phyloP scores from a whole-genome alignment of 805 yeast genomes.

The Candida anglica region DNA sequence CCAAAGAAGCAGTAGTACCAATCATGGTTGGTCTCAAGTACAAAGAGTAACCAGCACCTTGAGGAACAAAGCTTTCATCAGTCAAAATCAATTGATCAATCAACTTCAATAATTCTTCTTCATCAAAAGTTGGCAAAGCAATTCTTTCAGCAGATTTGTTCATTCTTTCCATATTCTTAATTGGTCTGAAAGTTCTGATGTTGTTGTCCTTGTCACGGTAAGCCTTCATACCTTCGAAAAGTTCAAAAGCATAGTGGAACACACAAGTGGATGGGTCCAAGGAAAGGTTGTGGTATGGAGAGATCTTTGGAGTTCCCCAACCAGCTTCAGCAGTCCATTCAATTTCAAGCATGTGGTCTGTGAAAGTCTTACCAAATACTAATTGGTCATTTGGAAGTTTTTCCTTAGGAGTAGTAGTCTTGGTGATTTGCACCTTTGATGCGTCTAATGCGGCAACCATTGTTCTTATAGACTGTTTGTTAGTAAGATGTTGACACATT shows the following conservation, averaged over 20 bases:
- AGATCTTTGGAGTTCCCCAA: constrained; percentile 86
- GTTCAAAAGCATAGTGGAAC: constrained; percentile 91
- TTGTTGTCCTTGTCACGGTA: constrained; percentile 62
- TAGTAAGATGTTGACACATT: no score
- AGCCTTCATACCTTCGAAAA: constrained; percentile 96
- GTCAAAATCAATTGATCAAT: constrained; percentile 71
- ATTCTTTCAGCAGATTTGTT: constrained; percentile 85
- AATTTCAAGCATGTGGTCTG: constrained; percentile 84
- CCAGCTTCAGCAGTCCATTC: constrained; percentile 78
- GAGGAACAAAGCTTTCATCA: constrained; percentile 78
- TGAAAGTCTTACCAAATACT: constrained; percentile 52
- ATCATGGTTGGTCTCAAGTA: constrained; percentile 94
- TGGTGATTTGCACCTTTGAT: constrained; percentile 29
- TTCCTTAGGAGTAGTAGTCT: constrained; percentile 32
- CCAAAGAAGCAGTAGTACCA: constrained; percentile 86
- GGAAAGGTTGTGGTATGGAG: constrained; percentile 72
- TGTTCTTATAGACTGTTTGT: not conserved
- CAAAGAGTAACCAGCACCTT: constrained; percentile 83
- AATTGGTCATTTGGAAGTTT: constrained; percentile 37
- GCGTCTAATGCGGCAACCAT: constrained; percentile 25
- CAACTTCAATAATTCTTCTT: constrained; percentile 68
- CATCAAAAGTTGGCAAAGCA: constrained; percentile 82
- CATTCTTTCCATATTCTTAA: constrained; percentile 89
- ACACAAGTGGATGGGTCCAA: constrained; percentile 89
- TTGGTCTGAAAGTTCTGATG: constrained; percentile 83